phyloP scores from a whole-genome alignment of 768 basidiomycete species.

The Tricholoma sp. region DNA sequence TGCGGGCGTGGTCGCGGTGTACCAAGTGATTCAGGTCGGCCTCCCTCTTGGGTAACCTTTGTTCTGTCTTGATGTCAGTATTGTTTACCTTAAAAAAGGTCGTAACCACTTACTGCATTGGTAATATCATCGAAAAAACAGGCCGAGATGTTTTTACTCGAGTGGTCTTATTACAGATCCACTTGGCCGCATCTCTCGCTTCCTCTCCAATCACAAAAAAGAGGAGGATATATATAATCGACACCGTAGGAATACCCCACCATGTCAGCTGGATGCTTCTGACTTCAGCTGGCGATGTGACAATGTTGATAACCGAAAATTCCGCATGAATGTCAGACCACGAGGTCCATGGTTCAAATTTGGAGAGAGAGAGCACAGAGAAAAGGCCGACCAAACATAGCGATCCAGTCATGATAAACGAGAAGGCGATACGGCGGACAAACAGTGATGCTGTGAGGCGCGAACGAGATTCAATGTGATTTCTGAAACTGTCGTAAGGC shows the following conservation, averaged over 20 bases:
- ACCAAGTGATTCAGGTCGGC: constrained; percentile 16
- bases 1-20: constrained; percentile 21
- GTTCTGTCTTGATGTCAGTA: background rate
- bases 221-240: constrained; percentile 34
- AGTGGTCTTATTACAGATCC: constrained; percentile 18
- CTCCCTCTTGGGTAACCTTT: background rate
- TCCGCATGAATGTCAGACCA: constrained; percentile 44
- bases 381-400: constrained; percentile 37
- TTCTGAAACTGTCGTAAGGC: constrained; percentile 21
- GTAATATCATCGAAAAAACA: constrained; percentile 12
- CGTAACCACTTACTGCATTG: constrained; percentile 17
- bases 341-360: constrained; percentile 34
- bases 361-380: constrained; percentile 29
- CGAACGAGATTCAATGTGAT: constrained; percentile 35
- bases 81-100: background rate
- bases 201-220: constrained; percentile 35
- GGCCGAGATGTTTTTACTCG: constrained; percentile 6
- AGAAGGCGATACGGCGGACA: constrained; percentile 49
- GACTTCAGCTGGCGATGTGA: constrained; percentile 20
- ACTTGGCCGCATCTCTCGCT: constrained; percentile 29
- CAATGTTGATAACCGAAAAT: constrained; percentile 31
- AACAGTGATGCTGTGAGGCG: constrained; percentile 44
- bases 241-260: constrained; percentile 37
- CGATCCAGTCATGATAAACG: constrained; percentile 36
- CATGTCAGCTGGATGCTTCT: constrained; percentile 26